Base-by-base conservation (phyloP, 441 rosid species). In the Erodium moschatum region DNA sequence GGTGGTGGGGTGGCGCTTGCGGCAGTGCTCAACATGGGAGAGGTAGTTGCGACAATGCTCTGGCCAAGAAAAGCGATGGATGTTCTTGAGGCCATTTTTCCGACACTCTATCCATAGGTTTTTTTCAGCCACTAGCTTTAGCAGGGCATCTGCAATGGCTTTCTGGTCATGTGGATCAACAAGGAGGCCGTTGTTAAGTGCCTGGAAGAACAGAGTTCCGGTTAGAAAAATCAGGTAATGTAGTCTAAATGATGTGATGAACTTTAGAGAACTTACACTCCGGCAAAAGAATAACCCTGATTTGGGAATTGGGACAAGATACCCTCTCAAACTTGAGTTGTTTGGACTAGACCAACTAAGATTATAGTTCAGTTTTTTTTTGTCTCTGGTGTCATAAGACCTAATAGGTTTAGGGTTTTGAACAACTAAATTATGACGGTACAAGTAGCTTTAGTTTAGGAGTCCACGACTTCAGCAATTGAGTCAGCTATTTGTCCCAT, bases 1-100 rank as follows among this genome's bases (percentile, higher is more conserved):
- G 44, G 78, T 75, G 18, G 87, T 87, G 48, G 91, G 91, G 77
- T 91, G 88, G 77, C 89, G 90, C 74, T 79, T 87, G 76, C 91
- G 84, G 79, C 89, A 87, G 81, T 85, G 86, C 76, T 88, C 94
- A 16, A 91, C 83, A 46, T 83, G 94, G 77, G 89, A 85, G 24
- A 91, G 94, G 75, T 91, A 86, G 80, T 86, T 87, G 70, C 82
- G 89, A 79, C 91, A 84, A 73, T 87, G 91, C 42, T 87, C 91
- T 58, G 85, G 75, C 91, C 91, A 87, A 54, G 91, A 83, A 82
- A 87, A 87, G 18, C 81, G 73, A 73, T 85, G 83, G 70, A 87
- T 85, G 76, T 84, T 82, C 74, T 76, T 84, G 8, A 84, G 77
- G 67, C 89, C 87, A 67, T 85, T 85, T 78, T 83, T 85, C 7